Conservation (phyloP, 140 eudicot species). For the Bidens hawaiensis region DNA sequence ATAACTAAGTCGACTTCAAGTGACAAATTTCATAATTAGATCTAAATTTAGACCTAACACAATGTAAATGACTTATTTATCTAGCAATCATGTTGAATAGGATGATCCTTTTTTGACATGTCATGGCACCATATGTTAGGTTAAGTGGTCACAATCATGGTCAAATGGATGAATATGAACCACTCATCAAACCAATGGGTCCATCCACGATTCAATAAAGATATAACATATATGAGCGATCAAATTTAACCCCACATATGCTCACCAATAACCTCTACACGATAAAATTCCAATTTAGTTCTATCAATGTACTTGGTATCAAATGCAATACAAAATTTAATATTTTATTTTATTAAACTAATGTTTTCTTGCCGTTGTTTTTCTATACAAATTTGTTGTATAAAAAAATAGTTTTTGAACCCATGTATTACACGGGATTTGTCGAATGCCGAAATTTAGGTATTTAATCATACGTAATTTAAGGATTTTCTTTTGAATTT, state of each 20-base stretch:
- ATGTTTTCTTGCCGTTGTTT: no score
- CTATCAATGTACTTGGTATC: no score
- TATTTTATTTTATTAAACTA: no score
- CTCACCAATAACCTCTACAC: not conserved
- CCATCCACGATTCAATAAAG: constrained; percentile 18
- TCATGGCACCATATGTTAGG: constrained; percentile 18
- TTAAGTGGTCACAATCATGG: constrained; percentile 20
- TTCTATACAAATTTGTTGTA: no score
- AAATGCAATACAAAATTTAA: not conserved
- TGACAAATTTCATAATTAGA: not conserved
- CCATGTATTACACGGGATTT: no score
- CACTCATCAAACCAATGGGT: constrained; percentile 23
- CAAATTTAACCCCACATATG: not conserved
- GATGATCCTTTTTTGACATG: constrained; percentile 31
- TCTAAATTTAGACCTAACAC: not conserved
- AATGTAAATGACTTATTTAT: not conserved
- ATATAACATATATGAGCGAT: constrained; percentile 9
- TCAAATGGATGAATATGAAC: constrained; percentile 26
- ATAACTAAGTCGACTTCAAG: not conserved
- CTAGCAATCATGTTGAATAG: constrained; percentile 11
- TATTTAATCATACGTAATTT: no score
- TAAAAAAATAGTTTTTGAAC: no score
- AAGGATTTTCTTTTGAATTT: no score
- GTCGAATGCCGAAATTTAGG: no score
- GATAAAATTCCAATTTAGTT: not conserved